A percentile compares a stretch with the other conserved stretches of the same genome.
Conservation (phyloP, 2,329 filamentous ascomycete species). For the Penicillium sp. region DNA sequence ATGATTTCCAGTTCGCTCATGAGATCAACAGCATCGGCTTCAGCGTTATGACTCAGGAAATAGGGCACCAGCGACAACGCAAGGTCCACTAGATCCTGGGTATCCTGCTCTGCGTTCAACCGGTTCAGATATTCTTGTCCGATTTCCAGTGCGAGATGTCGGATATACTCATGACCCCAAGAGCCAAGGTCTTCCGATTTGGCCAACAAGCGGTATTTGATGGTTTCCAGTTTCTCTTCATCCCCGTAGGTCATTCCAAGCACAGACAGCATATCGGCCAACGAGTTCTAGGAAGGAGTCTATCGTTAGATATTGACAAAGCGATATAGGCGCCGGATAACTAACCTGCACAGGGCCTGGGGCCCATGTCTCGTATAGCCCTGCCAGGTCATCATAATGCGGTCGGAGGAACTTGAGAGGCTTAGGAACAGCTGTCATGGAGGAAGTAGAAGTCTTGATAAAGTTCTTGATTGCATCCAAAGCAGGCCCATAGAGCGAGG, state of each 20-base stretch:
- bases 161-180: constrained; percentile 98
- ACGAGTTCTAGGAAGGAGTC: constrained; percentile 52
- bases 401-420: constrained; percentile 96
- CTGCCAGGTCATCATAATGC: constrained; percentile 86
- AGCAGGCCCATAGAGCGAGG: constrained; percentile 83
- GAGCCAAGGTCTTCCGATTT: constrained; percentile 90
- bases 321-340: constrained; percentile 1
- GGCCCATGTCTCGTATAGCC: constrained; percentile 86
- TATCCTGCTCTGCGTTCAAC: constrained; percentile 77
- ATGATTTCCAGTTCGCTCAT: constrained; percentile 98
- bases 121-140: constrained; percentile 90
- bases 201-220: constrained; percentile 90
- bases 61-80: constrained; percentile 83
- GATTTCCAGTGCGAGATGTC: constrained; percentile 92
- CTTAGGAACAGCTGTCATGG: constrained; percentile 98
- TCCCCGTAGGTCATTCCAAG: constrained; percentile 99
- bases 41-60: constrained; percentile 95
- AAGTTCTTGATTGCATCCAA: constrained; percentile 96
- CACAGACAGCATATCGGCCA: constrained; percentile 94
- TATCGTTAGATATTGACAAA: constrained; percentile 7
- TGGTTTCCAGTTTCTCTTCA: constrained; percentile 89
- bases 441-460: constrained; percentile 98
- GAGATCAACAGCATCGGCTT: constrained; percentile 95
- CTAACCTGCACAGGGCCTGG: constrained; percentile 77
- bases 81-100: constrained; percentile 80